Evolutionary conservation across 1,139 yeast species (phyloP).

Genomic region (Hansenula sp.): DNA sequence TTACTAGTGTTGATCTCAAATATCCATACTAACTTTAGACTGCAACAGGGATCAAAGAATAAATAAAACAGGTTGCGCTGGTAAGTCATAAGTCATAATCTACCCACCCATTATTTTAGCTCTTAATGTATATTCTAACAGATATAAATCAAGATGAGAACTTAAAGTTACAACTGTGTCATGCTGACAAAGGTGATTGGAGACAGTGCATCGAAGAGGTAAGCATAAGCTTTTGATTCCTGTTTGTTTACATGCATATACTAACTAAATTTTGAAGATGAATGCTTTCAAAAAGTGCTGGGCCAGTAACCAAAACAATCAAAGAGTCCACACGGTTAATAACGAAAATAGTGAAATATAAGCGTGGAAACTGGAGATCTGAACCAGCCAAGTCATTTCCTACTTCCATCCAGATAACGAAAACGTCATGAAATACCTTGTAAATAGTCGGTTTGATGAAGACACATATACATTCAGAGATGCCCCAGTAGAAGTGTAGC

Average conservation of each 20-base stretch:
- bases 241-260: too few relatives aligned
- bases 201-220: slow-evolving; percentile 61
- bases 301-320: slow-evolving; percentile 50
- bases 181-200: slow-evolving; percentile 82
- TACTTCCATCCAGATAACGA: too few relatives aligned
- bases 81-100: slow-evolving; percentile 22
- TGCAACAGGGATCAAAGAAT: slow-evolving; percentile 58
- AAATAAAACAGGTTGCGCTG: slow-evolving; percentile 67
- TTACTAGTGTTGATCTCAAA: not conserved
- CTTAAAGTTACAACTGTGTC: slow-evolving; percentile 63
- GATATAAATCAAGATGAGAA: slow-evolving; percentile 42
- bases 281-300: slow-evolving; percentile 57
- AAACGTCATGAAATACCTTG: too few relatives aligned
- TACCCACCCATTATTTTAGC: too few relatives aligned
- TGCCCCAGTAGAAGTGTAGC: too few relatives aligned
- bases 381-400: too few relatives aligned
- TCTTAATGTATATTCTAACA: too few relatives aligned
- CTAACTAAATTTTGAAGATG: slow-evolving; percentile 32
- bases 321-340: slow-evolving; percentile 35
- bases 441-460: not conserved
- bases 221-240: slow-evolving; percentile 18
- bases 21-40: not conserved
- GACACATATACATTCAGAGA: too few relatives aligned
- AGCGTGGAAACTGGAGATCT: not conserved
- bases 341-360: slow-evolving; percentile 3